A percentile compares a stretch with the other conserved stretches of the same genome.
These are phyloP conservation scores for Xylaria intraflava DNA, from an alignment of 495 filamentous ascomycete genomes.

Conservation along the genomic window DNA sequence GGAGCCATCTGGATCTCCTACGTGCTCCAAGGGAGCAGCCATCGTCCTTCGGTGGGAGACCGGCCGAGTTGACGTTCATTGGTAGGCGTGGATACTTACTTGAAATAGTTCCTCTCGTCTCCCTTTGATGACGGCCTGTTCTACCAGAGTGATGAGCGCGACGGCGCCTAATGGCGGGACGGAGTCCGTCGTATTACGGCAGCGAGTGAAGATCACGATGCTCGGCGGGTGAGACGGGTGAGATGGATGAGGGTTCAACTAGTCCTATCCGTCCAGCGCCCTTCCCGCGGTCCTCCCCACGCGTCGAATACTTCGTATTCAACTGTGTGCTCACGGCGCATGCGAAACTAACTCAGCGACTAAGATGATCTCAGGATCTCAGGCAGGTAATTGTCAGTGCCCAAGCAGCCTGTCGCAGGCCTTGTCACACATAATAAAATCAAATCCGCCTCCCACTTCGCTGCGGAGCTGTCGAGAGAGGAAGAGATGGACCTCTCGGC, in stretches of 20 bases:
- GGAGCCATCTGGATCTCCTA: background rate
- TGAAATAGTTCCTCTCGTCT: background rate
- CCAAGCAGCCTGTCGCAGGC: background rate
- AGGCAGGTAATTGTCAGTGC: background rate
- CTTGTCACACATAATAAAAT: background rate
- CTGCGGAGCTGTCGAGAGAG: background rate
- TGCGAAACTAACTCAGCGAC: background rate
- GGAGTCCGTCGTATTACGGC: background rate
- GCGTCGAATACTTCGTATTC: background rate
- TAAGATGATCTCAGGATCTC: background rate
- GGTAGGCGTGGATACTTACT: background rate
- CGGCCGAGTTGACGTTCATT: background rate
- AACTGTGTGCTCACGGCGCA: background rate
- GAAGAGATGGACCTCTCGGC: background rate
- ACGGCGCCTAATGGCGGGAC: background rate
- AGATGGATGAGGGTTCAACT: background rate
- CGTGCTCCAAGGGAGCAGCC: background rate
- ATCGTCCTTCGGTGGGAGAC: background rate
- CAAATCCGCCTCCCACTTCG: constrained; percentile 1
- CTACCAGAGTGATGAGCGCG: background rate
- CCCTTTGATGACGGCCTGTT: background rate
- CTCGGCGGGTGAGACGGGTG: background rate
- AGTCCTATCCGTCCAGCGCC: background rate
- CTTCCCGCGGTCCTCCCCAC: background rate
- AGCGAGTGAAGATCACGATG: background rate